These are phyloP conservation scores for Alternaria arborescens DNA, from an alignment of 2,329 filamentous ascomycete species.

Conservation along the genomic window DNA sequence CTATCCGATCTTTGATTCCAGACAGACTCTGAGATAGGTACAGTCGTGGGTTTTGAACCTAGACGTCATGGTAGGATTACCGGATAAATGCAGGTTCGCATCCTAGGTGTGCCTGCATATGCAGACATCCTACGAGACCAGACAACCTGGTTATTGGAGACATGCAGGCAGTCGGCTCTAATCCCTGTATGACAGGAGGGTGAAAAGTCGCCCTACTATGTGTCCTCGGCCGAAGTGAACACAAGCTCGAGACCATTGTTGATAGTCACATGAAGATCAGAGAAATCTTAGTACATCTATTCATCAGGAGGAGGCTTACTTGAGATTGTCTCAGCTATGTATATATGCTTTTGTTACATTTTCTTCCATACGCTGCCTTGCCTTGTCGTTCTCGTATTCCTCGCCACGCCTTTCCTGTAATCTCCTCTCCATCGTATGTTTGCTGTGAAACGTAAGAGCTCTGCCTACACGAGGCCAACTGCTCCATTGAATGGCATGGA, in stretches of 20 bases:
- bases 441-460: neutral
- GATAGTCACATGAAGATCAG: neutral
- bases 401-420: neutral
- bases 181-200: neutral
- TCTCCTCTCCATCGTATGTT: neutral
- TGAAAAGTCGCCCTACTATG: neutral
- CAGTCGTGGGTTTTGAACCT: too few relatives aligned
- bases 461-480: neutral
- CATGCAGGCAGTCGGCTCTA: neutral
- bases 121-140: neutral
- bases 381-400: neutral
- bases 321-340: neutral
- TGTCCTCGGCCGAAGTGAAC: neutral
- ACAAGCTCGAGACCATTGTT: neutral
- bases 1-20: too few relatives aligned
- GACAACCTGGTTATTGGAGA: neutral
- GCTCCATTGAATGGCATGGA: slow-evolving; percentile 1
- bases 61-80: too few relatives aligned
- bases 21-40: too few relatives aligned
- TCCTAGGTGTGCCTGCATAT: neutral
- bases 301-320: neutral
- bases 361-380: neutral
- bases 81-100: too few relatives aligned
- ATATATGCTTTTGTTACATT: neutral
- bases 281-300: neutral